These are phyloP conservation scores for Syzygium aqueum DNA, from an alignment of 345 rosid species.

Conservation along the genomic window DNA sequence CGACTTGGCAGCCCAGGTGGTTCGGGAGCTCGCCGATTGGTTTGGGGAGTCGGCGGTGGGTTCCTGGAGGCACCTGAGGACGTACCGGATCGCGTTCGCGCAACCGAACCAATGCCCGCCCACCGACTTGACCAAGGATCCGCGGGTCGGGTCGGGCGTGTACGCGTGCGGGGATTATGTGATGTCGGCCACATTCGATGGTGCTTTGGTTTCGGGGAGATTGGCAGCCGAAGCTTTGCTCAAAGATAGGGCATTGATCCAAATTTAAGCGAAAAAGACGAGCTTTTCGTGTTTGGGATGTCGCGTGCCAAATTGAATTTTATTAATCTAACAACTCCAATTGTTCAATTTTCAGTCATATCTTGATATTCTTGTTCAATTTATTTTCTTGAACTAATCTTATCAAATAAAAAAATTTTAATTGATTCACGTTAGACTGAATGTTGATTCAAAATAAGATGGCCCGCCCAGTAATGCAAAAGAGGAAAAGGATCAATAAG, in stretches of 20 bases:
- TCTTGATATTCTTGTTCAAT: neutral
- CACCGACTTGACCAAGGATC: conserved; percentile 48
- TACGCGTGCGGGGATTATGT: conserved; percentile 69
- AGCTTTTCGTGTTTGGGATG: neutral
- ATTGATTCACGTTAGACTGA: neutral
- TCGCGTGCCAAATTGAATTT: too few species aligned
- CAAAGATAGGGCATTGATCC: conserved; percentile 16
- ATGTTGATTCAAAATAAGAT: neutral
- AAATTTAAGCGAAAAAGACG: neutral
- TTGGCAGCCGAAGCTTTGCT: conserved; percentile 70
- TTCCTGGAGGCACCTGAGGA: conserved; percentile 71
- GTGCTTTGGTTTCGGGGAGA: conserved; percentile 83
- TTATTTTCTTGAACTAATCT: neutral
- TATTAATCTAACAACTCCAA: too few species aligned
- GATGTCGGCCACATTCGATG: conserved; percentile 85
- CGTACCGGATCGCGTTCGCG: conserved; percentile 60
- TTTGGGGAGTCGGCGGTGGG: conserved; percentile 39
- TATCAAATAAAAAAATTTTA: neutral
- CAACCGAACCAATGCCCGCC: conserved; percentile 89
- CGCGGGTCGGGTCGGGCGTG: conserved; percentile 30
- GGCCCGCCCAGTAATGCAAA: neutral
- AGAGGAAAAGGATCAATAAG: neutral
- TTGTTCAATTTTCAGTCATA: neutral
- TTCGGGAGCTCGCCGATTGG: conserved; percentile 63
- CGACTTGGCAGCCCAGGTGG: conserved; percentile 35